Evolutionary conservation across 2,329 filamentous ascomycete genomes (phyloP).

Genomic region (Myriosclerotinia scirpicola): DNA sequence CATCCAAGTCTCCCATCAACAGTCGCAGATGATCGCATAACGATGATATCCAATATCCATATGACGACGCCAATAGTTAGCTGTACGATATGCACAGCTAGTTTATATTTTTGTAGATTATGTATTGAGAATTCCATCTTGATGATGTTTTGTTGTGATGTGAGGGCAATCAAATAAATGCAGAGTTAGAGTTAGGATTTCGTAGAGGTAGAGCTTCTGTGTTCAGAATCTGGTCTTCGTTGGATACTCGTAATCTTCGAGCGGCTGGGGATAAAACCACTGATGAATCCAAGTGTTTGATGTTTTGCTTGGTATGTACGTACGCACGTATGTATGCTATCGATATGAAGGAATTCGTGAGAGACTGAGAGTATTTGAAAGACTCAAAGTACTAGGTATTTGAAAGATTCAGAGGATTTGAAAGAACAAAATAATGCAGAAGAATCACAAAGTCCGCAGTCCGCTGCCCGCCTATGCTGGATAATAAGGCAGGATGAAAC

Average conservation of each 20-base stretch:
- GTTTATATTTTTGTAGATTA: constrained; percentile 47
- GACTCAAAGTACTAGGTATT: background rate
- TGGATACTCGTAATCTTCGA: too few species aligned
- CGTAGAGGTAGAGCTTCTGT: too few species aligned
- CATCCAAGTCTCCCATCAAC: constrained; percentile 61
- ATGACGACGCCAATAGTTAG: constrained; percentile 54
- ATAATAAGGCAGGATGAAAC: background rate
- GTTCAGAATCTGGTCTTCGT: too few species aligned
- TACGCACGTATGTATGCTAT: background rate
- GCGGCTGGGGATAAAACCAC: too few species aligned
- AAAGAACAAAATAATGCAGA: too few species aligned
- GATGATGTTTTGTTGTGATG: background rate
- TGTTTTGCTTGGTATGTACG: background rate
- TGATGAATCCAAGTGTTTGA: too few species aligned
- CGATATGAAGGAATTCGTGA: background rate
- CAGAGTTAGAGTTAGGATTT: background rate
- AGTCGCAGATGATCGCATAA: constrained; percentile 53
- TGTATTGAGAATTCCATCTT: constrained; percentile 39
- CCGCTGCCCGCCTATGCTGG: too few species aligned
- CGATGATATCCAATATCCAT: constrained; percentile 60
- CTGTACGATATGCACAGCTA: constrained; percentile 58
- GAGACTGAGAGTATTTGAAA: background rate
- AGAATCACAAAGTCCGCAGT: background rate
- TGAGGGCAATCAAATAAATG: background rate
- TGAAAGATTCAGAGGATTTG: too few species aligned